These are phyloP conservation scores for Verticillium tricorpus DNA, from an alignment of 2,329 filamentous ascomycete species.

Conservation along the genomic window DNA sequence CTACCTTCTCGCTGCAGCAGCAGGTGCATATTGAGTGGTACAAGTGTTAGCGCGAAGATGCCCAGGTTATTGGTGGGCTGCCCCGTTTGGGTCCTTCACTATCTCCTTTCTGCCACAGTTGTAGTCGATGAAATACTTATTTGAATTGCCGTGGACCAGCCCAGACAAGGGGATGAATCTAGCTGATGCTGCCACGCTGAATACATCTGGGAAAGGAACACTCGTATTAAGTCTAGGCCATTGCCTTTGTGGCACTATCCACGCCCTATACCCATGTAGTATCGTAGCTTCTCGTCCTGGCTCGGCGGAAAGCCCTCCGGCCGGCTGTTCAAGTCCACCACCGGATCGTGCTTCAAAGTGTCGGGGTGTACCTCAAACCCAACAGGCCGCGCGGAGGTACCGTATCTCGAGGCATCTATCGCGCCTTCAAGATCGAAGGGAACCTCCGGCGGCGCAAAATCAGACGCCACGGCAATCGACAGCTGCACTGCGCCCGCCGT, in stretches of 20 bases:
- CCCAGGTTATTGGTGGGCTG: too few relatives aligned
- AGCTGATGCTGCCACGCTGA: too few relatives aligned
- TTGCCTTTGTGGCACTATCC: background rate
- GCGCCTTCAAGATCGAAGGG: background rate
- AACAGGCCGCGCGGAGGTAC: background rate
- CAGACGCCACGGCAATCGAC: too few relatives aligned
- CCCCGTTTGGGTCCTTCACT: too few relatives aligned
- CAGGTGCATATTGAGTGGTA: slow-evolving; percentile 37
- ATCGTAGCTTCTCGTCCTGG: background rate
- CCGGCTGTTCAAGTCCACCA: background rate
- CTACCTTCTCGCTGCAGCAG: slow-evolving; percentile 38
- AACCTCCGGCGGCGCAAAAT: background rate
- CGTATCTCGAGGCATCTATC: background rate
- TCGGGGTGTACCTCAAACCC: background rate
- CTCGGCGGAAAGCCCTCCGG: background rate
- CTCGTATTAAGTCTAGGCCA: too few relatives aligned
- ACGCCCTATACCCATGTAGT: background rate
- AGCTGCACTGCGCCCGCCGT: too few relatives aligned
- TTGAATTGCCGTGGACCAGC: background rate
- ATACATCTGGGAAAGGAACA: too few relatives aligned
- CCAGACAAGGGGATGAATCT: background rate
- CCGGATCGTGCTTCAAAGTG: background rate
- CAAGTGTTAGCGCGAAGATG: slow-evolving; percentile 6
- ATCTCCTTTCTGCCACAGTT: background rate
- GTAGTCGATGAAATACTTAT: background rate